phyloP scores from a whole-genome alignment of 2,329 filamentous ascomycete species.

The Metarhizium anisopliae region DNA sequence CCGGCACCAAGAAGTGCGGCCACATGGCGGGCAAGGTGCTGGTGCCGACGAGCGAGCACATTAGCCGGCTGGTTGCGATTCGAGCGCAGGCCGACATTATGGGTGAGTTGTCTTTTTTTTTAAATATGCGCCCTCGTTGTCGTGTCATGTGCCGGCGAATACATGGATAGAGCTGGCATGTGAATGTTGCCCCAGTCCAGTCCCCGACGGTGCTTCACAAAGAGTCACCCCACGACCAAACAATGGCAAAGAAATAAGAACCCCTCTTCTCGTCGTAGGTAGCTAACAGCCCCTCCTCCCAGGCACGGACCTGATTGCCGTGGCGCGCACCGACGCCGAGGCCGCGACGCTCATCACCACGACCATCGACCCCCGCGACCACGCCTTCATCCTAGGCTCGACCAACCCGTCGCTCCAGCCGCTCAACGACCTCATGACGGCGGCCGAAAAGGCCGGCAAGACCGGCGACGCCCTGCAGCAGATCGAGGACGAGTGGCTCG shows the following conservation, averaged over 20 bases:
- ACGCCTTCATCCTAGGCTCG: constrained; percentile 81
- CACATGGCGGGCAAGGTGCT: constrained; percentile 99
- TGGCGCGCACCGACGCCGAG: constrained; percentile 94
- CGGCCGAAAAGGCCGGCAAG: constrained; percentile 77
- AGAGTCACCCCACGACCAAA: neutral
- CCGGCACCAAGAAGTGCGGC: constrained; percentile 98
- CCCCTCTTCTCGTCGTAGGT: too few species aligned
- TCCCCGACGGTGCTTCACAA: too few species aligned
- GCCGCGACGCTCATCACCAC: constrained; percentile 95
- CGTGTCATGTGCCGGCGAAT: too few species aligned
- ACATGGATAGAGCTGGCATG: neutral
- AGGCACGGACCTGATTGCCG: constrained; percentile 77
- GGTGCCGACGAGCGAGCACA: constrained; percentile 94
- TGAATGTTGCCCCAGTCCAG: neutral
- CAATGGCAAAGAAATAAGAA: too few species aligned
- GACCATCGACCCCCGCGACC: constrained; percentile 91
- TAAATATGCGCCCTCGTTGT: neutral
- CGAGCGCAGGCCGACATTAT: constrained; percentile 97
- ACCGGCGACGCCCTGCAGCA: constrained; percentile 71
- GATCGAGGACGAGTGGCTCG: constrained; percentile 84
- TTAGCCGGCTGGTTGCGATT: constrained; percentile 94
- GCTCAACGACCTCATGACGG: constrained; percentile 83
- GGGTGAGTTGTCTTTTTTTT: constrained; percentile 43
- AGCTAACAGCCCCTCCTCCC: neutral
- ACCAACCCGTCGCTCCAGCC: constrained; percentile 81